phyloP scores from a whole-genome alignment of 192 early-diverging fungal species.

The Coemansia sp. region DNA sequence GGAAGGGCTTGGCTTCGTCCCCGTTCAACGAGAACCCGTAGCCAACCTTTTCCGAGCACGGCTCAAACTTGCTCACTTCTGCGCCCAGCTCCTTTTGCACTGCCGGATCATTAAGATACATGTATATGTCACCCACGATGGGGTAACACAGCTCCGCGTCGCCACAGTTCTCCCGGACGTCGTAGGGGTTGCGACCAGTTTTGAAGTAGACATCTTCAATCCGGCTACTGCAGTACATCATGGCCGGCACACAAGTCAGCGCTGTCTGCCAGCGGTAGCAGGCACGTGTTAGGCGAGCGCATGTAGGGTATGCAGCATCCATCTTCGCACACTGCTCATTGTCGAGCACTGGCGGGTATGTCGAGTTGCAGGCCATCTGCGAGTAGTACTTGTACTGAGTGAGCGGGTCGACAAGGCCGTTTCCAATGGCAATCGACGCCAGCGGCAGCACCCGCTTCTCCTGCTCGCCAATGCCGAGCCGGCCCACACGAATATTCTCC shows the following conservation, averaged over 20 bases:
- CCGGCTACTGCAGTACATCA: constrained; percentile 81
- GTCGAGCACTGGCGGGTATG: constrained; percentile 70
- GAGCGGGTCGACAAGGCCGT: constrained; percentile 85
- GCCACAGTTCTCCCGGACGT: constrained; percentile 84
- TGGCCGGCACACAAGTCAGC: constrained; percentile 77
- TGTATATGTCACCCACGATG: constrained; percentile 72
- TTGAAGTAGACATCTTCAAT: constrained; percentile 72
- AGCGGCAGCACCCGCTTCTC: constrained; percentile 61
- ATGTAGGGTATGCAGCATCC: constrained; percentile 65
- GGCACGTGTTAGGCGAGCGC: constrained; percentile 63
- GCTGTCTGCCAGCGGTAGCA: constrained; percentile 81
- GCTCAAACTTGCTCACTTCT: constrained; percentile 60
- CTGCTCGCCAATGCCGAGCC: constrained; percentile 21
- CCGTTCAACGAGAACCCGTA: constrained; percentile 72
- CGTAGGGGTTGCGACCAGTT: constrained; percentile 87
- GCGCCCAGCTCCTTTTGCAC: constrained; percentile 73
- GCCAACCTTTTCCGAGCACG: constrained; percentile 84
- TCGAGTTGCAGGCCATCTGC: constrained; percentile 64
- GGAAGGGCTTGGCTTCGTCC: constrained; percentile 87
- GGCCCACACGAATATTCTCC: constrained; percentile 8
- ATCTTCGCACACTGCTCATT: constrained; percentile 72
- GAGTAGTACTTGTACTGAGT: constrained; percentile 87
- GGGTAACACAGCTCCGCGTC: constrained; percentile 81
- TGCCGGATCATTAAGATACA: constrained; percentile 71
- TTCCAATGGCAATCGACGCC: constrained; percentile 78